A percentile compares a stretch with the other conserved stretches of the same genome.
Conservation (phyloP, 495 filamentous ascomycete species). For the Hypoxylon trugodes region DNA sequence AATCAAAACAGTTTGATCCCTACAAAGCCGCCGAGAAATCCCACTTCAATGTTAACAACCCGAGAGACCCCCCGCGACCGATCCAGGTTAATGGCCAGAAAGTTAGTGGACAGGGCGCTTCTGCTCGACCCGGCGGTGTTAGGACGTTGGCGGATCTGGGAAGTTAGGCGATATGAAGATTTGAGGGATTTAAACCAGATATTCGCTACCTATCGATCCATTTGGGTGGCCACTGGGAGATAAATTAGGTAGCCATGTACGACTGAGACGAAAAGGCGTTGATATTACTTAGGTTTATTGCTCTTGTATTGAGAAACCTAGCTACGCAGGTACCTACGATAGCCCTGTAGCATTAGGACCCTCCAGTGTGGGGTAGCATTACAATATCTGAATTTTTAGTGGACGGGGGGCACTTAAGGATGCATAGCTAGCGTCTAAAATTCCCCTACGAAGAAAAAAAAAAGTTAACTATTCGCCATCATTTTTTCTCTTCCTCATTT, state of each 20-base stretch:
- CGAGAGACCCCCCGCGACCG: slow-evolving; percentile 31
- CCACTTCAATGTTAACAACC: slow-evolving; percentile 65
- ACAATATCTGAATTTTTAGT: slow-evolving; percentile 27
- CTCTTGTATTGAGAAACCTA: neutral
- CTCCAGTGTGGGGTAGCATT: slow-evolving; percentile 12
- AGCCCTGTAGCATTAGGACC: neutral
- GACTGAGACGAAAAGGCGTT: too few relatives aligned
- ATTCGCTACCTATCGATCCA: too few relatives aligned
- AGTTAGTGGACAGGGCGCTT: slow-evolving; percentile 33
- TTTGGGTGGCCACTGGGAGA: too few relatives aligned
- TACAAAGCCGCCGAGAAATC: slow-evolving; percentile 71
- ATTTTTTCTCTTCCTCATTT: neutral
- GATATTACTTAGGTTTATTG: too few relatives aligned
- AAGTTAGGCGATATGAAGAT: neutral
- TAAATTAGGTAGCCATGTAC: too few relatives aligned
- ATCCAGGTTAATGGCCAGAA: slow-evolving; percentile 28
- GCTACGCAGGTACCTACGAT: neutral
- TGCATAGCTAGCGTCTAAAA: slow-evolving; percentile 20
- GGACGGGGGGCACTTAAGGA: slow-evolving; percentile 11
- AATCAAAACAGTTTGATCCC: slow-evolving; percentile 63
- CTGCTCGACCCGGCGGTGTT: slow-evolving; percentile 45
- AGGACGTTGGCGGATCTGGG: slow-evolving; percentile 53
- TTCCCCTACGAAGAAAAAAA: slow-evolving; percentile 8
- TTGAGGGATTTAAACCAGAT: too few relatives aligned
- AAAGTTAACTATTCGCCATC: slow-evolving; percentile 10